Base-by-base conservation (phyloP, 2,329 filamentous ascomycete genomes). In the Harringtonia lauricola region DNA sequence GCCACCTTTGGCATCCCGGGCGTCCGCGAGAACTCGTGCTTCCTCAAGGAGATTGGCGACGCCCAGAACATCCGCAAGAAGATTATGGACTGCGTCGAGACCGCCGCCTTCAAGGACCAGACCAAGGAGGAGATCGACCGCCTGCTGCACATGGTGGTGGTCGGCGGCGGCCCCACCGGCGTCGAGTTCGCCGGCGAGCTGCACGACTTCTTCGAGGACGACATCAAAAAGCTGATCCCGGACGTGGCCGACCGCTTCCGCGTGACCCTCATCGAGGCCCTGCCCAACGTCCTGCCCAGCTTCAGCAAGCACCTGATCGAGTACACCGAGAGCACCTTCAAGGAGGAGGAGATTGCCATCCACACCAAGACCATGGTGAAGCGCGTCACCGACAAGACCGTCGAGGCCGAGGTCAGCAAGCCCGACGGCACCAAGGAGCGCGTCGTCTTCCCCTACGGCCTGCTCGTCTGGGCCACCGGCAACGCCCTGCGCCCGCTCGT, bases 71-170 rank as follows among this genome's bases (percentile, higher is more conserved):
- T 98, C 61, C 87, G 92, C 60, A 95, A 90, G 74, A 88, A 87
- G 67, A 95, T 98, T 66, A 98, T 98, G 92, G 92, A 98, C 70
- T 98, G 92, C 64, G 89, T 95, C 55, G 92, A 98, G 71, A 95
- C 90, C 30, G 92, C 92, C 42, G 90, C 87, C 49, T 95, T 98
- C 82, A 96, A 96, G 77, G 90, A 88, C 60, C 92, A 98, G 70
- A 73, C 77, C 31, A 70, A 76, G 15, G 86, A 92, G 53, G 94
- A 98, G 68, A 72, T 94, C 60, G 83, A 94, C 70, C 87, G 92
- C 54, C 79, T 98, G 56, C 76, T 98, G 62, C 90, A 96, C 74
- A 96, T 96, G 89, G 92, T 98, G 44, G 90, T 89, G 37, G 85
- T 88, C 42, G 84, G 90, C 55, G 90, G 90, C 67, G 90, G 90